Evolutionary conservation across 1,284 basidiomycete species (phyloP).

Genomic region (Golubevia sp.): DNA sequence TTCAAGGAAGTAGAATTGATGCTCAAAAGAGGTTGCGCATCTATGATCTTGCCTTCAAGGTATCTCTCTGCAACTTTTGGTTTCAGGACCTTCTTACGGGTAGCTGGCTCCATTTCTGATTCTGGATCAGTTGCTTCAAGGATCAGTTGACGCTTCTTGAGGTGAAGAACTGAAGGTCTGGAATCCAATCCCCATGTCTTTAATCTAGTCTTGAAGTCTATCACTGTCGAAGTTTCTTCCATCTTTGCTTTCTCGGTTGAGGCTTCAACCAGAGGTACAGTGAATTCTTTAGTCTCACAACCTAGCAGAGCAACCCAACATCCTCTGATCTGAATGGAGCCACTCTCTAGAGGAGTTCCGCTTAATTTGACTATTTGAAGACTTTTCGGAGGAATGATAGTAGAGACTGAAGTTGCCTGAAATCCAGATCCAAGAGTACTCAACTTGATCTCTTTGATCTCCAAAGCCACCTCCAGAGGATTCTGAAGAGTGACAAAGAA

Average conservation of each 20-base stretch:
- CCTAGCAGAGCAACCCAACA: conserved; percentile 25
- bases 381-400: conserved; percentile 32
- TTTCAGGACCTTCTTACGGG: no score
- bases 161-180: conserved; percentile 13
- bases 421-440: conserved; percentile 30
- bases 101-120: no score
- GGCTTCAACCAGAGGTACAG: conserved; percentile 25
- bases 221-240: conserved; percentile 20
- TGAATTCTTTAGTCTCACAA: conserved; percentile 25
- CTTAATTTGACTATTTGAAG: conserved; percentile 30
- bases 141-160: no score
- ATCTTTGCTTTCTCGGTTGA: conserved; percentile 16
- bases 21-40: conserved; percentile 23
- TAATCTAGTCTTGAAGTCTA: conserved; percentile 27
- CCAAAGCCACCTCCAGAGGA: conserved; percentile 39
- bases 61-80: no score
- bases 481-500: conserved; percentile 50
- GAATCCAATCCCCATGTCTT: conserved; percentile 39
- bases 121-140: no score
- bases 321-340: conserved; percentile 30
- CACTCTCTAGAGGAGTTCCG: conserved; percentile 21
- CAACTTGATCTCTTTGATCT: conserved; percentile 27
- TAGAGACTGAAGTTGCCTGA: conserved; percentile 11
- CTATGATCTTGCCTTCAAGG: conserved; percentile 18
- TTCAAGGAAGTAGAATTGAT: conserved; percentile 16